A percentile compares a stretch with the other conserved stretches of the same genome.
Conservation (phyloP, 257 asterid species). For the Mentha longifolia region DNA sequence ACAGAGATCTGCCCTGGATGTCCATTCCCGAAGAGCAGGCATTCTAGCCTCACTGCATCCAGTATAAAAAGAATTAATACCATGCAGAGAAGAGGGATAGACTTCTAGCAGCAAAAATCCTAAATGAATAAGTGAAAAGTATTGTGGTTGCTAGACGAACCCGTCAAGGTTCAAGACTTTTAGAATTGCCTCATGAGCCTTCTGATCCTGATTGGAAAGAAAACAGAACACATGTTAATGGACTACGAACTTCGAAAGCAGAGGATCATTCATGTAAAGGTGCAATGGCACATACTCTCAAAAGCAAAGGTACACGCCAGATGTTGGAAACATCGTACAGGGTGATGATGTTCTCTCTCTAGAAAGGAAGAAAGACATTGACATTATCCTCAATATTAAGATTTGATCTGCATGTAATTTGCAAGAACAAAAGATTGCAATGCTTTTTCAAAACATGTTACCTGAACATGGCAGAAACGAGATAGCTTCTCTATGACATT, state of each 20-base stretch:
- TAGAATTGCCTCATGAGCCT: constrained; percentile 91
- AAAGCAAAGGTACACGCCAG: constrained; percentile 89
- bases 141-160: constrained; percentile 48
- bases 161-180: constrained; percentile 71
- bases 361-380: constrained; percentile 32
- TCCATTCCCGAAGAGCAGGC: constrained; percentile 84
- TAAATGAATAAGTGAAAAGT: constrained; percentile 13
- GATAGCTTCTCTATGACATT: constrained; percentile 78
- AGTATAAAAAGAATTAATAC: constrained; percentile 17
- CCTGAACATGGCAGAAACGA: constrained; percentile 90
- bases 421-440: constrained; percentile 13
- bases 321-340: constrained; percentile 88
- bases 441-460: constrained; percentile 29
- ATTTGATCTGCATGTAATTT: constrained; percentile 28
- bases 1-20: constrained; percentile 71
- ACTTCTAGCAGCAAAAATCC: constrained; percentile 14
- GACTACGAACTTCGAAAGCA: constrained; percentile 10
- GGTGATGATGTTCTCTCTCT: constrained; percentile 73
- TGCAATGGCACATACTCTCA: constrained; percentile 53
- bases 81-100: constrained; percentile 16
- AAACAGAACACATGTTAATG: constrained; percentile 18
- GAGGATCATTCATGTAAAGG: constrained; percentile 22
- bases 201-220: constrained; percentile 66
- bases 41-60: constrained; percentile 55
- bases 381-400: constrained; percentile 9